Conservation (phyloP, 2,329 filamentous ascomycete species). For the Neofusicoccum kwambonambiense region DNA sequence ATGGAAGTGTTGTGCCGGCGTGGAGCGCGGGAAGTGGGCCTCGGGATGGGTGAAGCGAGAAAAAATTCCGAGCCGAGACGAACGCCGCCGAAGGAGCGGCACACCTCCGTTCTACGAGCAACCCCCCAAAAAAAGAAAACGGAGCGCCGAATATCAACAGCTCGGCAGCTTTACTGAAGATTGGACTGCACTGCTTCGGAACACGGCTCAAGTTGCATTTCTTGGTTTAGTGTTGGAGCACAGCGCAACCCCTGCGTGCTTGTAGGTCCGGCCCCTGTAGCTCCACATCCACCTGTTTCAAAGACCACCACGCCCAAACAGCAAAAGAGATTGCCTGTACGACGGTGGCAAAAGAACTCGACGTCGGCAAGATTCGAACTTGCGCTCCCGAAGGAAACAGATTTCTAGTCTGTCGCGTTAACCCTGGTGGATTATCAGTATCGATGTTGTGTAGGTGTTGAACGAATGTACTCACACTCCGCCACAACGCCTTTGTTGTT, state of each 20-base stretch:
- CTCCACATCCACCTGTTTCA: not conserved
- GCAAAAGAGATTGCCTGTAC: not conserved
- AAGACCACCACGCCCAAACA: not conserved
- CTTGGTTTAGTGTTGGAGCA: too few relatives aligned
- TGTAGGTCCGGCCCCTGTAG: not conserved
- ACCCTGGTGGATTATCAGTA: not conserved
- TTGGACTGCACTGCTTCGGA: not conserved
- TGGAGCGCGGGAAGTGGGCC: not conserved
- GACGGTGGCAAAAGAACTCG: not conserved
- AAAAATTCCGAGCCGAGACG: constrained; percentile 2
- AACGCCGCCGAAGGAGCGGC: not conserved
- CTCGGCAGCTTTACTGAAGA: not conserved
- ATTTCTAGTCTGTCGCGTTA: constrained; percentile 19
- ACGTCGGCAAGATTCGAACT: constrained; percentile 15
- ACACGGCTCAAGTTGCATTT: too few relatives aligned
- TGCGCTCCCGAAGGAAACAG: constrained; percentile 18
- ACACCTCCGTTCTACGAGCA: not conserved
- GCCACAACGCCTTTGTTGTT: constrained; percentile 8
- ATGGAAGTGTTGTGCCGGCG: not conserved
- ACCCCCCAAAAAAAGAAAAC: too few relatives aligned
- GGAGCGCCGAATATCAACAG: not conserved
- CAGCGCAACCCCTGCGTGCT: too few relatives aligned
- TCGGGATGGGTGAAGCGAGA: constrained; percentile 9
- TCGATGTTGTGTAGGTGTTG: too few relatives aligned
- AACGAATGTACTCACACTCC: not conserved